Conservation (phyloP, 1,284 basidiomycete species). For the Albatrellus sp. region DNA sequence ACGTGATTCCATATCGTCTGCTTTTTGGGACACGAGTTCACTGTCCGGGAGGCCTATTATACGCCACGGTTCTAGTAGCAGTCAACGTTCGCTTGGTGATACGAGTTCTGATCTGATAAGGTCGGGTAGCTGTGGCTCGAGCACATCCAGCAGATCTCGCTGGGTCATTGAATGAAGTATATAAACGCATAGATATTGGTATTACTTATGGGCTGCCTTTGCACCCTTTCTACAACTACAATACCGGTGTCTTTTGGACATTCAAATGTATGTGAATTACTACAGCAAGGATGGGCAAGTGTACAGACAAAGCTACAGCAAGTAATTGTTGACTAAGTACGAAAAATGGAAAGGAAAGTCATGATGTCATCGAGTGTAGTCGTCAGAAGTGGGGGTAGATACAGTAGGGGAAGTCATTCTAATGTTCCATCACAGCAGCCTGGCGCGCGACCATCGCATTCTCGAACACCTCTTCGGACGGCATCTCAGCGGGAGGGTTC, state of each 20-base stretch:
- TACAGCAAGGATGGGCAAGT: background rate
- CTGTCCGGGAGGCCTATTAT: background rate
- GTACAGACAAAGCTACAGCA: background rate
- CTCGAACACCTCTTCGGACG: conserved; percentile 35
- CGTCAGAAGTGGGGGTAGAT: conserved; percentile 9
- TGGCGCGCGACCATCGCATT: conserved; percentile 41
- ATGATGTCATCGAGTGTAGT: background rate
- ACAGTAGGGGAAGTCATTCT: conserved; percentile 19
- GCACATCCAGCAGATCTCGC: conserved; percentile 20
- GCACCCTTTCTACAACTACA: no score
- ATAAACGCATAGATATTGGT: background rate
- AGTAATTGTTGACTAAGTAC: background rate
- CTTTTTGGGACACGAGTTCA: background rate
- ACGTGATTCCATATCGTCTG: conserved; percentile 1
- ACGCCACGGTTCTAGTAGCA: conserved; percentile 11
- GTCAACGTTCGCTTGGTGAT: conserved; percentile 6
- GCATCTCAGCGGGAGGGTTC: conserved; percentile 33
- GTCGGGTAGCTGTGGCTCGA: conserved; percentile 8
- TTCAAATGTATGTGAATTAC: no score
- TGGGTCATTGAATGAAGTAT: conserved; percentile 44
- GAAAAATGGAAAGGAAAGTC: background rate
- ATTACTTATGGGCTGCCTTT: background rate
- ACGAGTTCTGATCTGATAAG: conserved; percentile 1
- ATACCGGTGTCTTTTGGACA: no score
- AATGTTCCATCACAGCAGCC: conserved; percentile 37